Evolutionary conservation across 768 basidiomycete species (phyloP), one percentile per base, ranked within the genome.

Genomic region (Suillus paluster): DNA sequence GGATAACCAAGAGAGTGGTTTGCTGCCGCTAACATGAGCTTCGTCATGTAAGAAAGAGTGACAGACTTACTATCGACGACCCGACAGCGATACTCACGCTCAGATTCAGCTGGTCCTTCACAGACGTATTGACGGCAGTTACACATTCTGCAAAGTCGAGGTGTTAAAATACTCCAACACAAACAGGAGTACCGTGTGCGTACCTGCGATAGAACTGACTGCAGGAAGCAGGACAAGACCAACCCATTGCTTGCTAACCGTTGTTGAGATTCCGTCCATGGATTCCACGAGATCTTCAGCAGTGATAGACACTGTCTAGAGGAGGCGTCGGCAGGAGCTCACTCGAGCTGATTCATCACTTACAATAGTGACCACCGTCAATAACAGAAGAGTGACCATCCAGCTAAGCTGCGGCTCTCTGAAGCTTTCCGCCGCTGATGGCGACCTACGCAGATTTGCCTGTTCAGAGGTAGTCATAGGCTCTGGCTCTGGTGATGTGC

Each of bases 51-150:
- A 30, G 33, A 54, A 21, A 61, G 54, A 42, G 46, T 8, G 12
- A 10, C 33, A 39, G 65, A 80, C 87, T 67, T 63, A 90, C 88
- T 65, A 91, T 87, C 17, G 88, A 87, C 19, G 89, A 89, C 27
- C 92, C 90, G 44, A 94, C 89, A 19, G 94, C 91, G 21, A 95
- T 91, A 49, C 91, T 90, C 62, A 95, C 84, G 61, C 91, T 92
- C 19, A 96, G 82, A 57, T 90, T 88, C 45, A 96, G 80, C 71
- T 93, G 91, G 68, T 89, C 87, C 75, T 90, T 88, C 55, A 92
- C 89, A 0, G 95, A 94, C n/a, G 93, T 92, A 41, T 89, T 93
- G 64, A 97, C 84, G 12, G 94, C 94, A 7, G 92, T 96, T 59
- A 95, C 86, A 66, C 93, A 94, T 76, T 97, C 95, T 85, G 73